Percentiles rank a stretch among this genome's conserved stretches.
Conservation (phyloP, 139 green algal species). For the Picochlorum sp. region DNA sequence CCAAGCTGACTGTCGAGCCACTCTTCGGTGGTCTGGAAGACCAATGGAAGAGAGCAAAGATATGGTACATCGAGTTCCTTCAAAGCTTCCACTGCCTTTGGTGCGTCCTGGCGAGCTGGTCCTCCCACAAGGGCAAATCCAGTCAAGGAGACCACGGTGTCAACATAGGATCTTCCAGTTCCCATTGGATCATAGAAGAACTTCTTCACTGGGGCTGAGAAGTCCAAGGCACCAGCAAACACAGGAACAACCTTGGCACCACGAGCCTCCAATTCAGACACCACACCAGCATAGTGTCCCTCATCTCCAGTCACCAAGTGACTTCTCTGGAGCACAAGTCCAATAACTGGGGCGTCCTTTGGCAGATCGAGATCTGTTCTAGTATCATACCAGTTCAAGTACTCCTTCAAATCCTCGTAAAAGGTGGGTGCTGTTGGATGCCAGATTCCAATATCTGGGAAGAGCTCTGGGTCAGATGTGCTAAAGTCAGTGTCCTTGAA, state of each 20-base stretch:
- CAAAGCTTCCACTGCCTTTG: conserved; percentile 92
- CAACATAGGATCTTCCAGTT: conserved; percentile 65
- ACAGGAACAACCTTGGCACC: conserved; percentile 92
- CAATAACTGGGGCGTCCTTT: conserved; percentile 83
- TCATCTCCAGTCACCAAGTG: conserved; percentile 98
- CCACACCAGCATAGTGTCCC: conserved; percentile 88
- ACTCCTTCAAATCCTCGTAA: conserved; percentile 99
- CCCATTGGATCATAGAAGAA: conserved; percentile 98
- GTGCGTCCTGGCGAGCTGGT: conserved; percentile 89
- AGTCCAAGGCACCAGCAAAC: conserved; percentile 97
- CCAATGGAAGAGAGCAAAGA: conserved; percentile 91
- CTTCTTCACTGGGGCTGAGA: conserved; percentile 90
- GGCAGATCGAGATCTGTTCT: conserved; percentile 81
- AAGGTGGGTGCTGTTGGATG: conserved; percentile 78
- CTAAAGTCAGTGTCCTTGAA: conserved; percentile 71
- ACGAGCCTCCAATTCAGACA: conserved; percentile 85
- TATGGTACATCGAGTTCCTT: conserved; percentile 95
- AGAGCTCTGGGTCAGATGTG: conserved; percentile 76
- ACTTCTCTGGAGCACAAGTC: conserved; percentile 93
- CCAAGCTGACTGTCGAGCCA: conserved; percentile 93
- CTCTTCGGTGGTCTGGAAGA: conserved; percentile 99
- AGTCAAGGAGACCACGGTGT: conserved; percentile 87
- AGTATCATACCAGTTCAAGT: conserved; percentile 99
- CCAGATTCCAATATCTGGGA: conserved; percentile 97
- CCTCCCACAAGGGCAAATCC: conserved; percentile 96